phyloP scores from a whole-genome alignment of 257 asterid genomes.

The Solanum virginianum region DNA sequence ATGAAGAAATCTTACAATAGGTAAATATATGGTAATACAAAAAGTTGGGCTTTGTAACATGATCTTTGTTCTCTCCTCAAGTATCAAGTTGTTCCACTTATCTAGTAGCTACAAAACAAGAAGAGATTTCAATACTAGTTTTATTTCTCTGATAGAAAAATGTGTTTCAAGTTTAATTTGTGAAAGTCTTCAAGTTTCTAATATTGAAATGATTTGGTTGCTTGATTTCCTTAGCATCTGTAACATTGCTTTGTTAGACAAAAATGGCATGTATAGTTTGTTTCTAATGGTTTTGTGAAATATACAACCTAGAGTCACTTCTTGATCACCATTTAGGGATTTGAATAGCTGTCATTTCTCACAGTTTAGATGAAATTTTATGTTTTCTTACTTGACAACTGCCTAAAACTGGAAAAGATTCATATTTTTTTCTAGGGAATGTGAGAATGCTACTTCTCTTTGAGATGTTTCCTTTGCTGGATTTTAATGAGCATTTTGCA shows the following conservation, averaged over 20 bases:
- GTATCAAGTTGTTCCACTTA: background rate
- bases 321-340: background rate
- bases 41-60: background rate
- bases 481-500: too few species aligned
- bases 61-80: constrained; percentile 9
- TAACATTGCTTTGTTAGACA: background rate
- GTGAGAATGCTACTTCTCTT: too few species aligned
- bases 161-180: too few species aligned
- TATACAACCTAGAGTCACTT: background rate
- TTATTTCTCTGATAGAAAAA: too few species aligned
- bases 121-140: background rate
- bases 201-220: too few species aligned
- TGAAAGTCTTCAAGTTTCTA: too few species aligned
- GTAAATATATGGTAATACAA: background rate
- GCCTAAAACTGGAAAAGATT: too few species aligned
- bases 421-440: too few species aligned
- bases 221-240: background rate
- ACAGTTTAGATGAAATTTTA: background rate
- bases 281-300: background rate
- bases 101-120: background rate
- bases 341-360: background rate
- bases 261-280: background rate
- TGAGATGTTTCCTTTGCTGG: too few species aligned
- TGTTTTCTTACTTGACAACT: too few species aligned
- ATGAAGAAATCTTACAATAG: background rate